Conservation (phyloP, 148 eudicot species). For the Amaranthus cruentus region DNA sequence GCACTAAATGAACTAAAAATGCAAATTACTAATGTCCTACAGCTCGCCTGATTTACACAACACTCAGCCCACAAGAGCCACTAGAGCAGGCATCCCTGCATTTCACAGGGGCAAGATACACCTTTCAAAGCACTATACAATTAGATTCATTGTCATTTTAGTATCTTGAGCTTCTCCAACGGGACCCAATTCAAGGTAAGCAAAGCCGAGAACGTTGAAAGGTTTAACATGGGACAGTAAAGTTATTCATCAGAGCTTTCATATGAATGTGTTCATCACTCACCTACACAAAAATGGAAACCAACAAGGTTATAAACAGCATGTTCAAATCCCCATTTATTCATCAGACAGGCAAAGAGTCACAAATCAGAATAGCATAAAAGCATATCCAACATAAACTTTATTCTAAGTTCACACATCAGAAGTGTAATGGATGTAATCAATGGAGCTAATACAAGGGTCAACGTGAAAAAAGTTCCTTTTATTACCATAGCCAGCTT, state of each 20-base stretch:
- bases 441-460: background rate
- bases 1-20: background rate
- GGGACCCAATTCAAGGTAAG: constrained; percentile 5
- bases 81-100: constrained; percentile 1
- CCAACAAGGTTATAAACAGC: constrained; percentile 6
- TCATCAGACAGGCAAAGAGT: background rate
- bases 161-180: constrained; percentile 7
- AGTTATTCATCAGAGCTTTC: constrained; percentile 4
- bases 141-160: background rate
- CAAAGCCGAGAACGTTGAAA: background rate
- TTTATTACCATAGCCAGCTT: background rate
- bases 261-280: background rate
- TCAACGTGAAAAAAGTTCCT: background rate
- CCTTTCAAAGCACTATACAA: constrained; percentile 18
- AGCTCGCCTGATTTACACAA: background rate
- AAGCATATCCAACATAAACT: background rate
- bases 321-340: background rate
- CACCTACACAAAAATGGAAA: constrained; percentile 18
- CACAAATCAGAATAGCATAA: background rate
- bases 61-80: background rate
- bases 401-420: background rate
- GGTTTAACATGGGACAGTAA: constrained; percentile 2
- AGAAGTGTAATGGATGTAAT: background rate
- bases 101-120: constrained; percentile 7
- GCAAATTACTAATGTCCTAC: background rate